These are phyloP conservation scores for Aspergillus bridgeri DNA, from an alignment of 495 filamentous ascomycete genomes.

Conservation along the genomic window DNA sequence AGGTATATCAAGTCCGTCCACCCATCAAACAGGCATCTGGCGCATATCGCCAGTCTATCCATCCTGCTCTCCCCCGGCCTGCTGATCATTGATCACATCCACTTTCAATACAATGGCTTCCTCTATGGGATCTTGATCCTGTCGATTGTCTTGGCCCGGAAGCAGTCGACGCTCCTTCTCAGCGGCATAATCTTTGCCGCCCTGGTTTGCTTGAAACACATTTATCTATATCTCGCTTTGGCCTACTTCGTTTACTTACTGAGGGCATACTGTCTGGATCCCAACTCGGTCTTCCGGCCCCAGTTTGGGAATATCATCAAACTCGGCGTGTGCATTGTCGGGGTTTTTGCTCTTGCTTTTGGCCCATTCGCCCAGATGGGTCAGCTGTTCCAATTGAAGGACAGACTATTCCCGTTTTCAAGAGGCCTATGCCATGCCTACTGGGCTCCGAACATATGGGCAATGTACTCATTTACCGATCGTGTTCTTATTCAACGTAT, in stretches of 20 bases:
- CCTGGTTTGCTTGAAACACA: conserved; percentile 92
- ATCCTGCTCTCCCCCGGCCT: conserved; percentile 89
- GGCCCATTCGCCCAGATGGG: conserved; percentile 82
- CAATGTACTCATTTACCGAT: conserved; percentile 90
- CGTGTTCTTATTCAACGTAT: conserved; percentile 74
- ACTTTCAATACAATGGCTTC: conserved; percentile 99
- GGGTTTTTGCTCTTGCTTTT: conserved; percentile 79
- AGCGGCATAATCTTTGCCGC: conserved; percentile 81
- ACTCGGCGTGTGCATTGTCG: conserved; percentile 67
- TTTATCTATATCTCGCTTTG: conserved; percentile 94
- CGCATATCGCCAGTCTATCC: conserved; percentile 83
- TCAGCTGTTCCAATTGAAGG: conserved; percentile 83
- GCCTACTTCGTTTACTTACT: conserved; percentile 95
- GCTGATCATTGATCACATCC: conserved; percentile 96
- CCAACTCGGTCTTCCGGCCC: conserved; percentile 70
- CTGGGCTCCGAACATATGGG: conserved; percentile 98
- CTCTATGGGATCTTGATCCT: conserved; percentile 86
- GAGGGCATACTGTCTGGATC: conserved; percentile 81
- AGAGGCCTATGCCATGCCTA: conserved; percentile 94
- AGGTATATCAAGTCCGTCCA: conserved; percentile 72
- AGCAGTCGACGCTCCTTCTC: conserved; percentile 68
- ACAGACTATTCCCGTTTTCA: conserved; percentile 89
- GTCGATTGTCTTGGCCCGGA: conserved; percentile 77
- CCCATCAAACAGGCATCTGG: conserved; percentile 62
- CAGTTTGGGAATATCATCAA: conserved; percentile 76